Evolutionary conservation across 208 protist species (phyloP).

Genomic region (Leishmania guyanensis): DNA sequence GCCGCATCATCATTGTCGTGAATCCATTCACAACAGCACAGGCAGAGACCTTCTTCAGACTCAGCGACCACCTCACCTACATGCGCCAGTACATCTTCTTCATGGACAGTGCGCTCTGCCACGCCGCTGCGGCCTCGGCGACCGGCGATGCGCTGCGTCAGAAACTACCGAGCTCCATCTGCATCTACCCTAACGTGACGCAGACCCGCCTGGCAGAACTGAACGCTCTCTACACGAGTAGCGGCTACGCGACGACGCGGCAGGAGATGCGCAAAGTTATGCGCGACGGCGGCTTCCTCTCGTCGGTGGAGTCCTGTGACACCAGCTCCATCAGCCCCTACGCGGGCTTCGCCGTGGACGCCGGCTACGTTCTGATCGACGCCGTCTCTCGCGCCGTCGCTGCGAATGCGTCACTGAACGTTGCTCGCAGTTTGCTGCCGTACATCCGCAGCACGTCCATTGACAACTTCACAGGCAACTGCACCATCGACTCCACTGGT

Average conservation of each 20-base stretch:
- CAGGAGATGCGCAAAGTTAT: constrained; percentile 48
- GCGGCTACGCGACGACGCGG: constrained; percentile 25
- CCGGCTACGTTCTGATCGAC: constrained; percentile 68
- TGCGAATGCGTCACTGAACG: constrained; percentile 51
- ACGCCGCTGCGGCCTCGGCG: constrained; percentile 38
- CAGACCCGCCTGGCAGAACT: constrained; percentile 32
- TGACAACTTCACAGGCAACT: constrained; percentile 59
- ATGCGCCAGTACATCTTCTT: constrained; percentile 86
- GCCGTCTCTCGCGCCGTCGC: constrained; percentile 50
- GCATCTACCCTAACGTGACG: constrained; percentile 63
- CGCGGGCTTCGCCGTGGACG: constrained; percentile 76
- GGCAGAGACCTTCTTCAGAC: constrained; percentile 67
- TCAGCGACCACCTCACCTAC: constrained; percentile 52
- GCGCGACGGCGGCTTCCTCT: constrained; percentile 62
- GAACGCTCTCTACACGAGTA: constrained; percentile 42
- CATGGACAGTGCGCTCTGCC: constrained; percentile 67
- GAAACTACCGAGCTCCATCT: constrained; percentile 81
- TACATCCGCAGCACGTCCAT: constrained; percentile 64
- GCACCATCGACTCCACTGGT: constrained; percentile 66
- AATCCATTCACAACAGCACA: constrained; percentile 47
- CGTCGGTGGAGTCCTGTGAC: constrained; percentile 52
- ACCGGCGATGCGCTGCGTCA: constrained; percentile 30
- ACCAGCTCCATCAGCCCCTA: constrained; percentile 39
- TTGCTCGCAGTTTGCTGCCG: constrained; percentile 39
- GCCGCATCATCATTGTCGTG: constrained; percentile 66